Conservation (phyloP, 139 green algal species). For the Marvania coccoides region DNA sequence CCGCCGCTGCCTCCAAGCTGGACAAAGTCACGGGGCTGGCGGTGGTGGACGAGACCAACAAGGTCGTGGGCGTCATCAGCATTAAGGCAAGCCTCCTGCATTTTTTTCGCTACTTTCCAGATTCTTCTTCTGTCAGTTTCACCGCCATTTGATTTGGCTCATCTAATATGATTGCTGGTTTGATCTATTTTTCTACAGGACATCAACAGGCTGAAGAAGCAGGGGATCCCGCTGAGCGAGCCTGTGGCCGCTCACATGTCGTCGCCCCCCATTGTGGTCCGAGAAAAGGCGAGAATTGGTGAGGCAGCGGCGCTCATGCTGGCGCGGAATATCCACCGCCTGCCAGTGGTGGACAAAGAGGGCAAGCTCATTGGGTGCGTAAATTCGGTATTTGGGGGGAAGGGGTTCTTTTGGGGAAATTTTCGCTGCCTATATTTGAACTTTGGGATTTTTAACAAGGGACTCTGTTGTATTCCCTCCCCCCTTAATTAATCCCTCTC, state of each 20-base stretch:
- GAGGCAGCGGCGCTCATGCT: constrained; percentile 61
- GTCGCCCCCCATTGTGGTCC: constrained; percentile 45
- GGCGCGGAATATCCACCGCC: constrained; percentile 49
- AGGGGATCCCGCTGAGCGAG: constrained; percentile 29
- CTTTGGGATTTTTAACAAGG: no score
- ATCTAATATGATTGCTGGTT: no score
- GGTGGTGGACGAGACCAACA: constrained; percentile 43
- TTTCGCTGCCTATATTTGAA: no score
- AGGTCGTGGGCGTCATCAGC: constrained; percentile 57
- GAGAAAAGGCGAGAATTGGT: constrained; percentile 17
- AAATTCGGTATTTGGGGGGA: neutral
- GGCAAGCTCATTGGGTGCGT: constrained; percentile 29
- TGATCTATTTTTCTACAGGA: constrained; percentile 29
- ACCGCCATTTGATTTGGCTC: neutral
- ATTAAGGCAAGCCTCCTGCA: constrained; percentile 43
- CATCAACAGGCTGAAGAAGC: constrained; percentile 50
- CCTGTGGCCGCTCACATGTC: constrained; percentile 54
- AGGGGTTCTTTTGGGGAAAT: no score
- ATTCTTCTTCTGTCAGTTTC: neutral
- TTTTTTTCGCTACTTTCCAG: neutral
- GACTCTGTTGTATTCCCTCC: neutral
- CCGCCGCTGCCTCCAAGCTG: constrained; percentile 19
- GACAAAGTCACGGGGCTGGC: constrained; percentile 52
- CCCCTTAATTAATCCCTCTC: neutral
- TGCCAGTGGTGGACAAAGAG: constrained; percentile 57